Conservation (phyloP, 2,329 filamentous ascomycete species). For the Knoxdaviesia capensis region DNA sequence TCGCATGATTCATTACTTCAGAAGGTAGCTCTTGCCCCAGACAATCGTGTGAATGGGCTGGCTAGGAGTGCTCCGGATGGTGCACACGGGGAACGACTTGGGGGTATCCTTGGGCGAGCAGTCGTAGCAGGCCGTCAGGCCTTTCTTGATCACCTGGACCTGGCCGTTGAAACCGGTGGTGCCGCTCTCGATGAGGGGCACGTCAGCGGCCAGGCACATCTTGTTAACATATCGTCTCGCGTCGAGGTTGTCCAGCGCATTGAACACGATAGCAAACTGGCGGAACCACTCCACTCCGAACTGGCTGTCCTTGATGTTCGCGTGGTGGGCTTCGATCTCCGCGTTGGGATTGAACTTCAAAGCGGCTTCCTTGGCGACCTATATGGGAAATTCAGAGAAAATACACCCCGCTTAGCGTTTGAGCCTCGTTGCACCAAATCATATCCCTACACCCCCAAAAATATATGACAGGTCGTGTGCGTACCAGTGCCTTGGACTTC, state of each 20-base stretch:
- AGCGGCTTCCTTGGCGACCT: constrained; percentile 87
- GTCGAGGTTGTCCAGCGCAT: constrained; percentile 89
- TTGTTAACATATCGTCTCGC: constrained; percentile 87
- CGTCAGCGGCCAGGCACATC: constrained; percentile 84
- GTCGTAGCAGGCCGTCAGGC: constrained; percentile 86
- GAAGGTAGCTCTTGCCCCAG: constrained; percentile 91
- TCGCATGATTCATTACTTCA: constrained; percentile 29
- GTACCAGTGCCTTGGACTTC: constrained; percentile 79
- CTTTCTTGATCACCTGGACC: constrained; percentile 89
- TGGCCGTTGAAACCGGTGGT: constrained; percentile 97
- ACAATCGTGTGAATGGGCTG: constrained; percentile 98
- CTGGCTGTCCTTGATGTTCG: constrained; percentile 77
- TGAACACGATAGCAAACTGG: constrained; percentile 73
- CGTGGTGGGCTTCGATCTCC: constrained; percentile 74
- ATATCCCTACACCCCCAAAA: too few species aligned
- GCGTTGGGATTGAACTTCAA: constrained; percentile 76
- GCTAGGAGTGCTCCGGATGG: constrained; percentile 86
- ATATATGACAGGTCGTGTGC: constrained; percentile 9
- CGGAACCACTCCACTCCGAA: constrained; percentile 85
- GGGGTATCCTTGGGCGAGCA: constrained; percentile 78
- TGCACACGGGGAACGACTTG: constrained; percentile 90
- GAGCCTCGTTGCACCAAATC: too few species aligned
- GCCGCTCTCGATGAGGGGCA: constrained; percentile 86
- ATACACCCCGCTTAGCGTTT: neutral
- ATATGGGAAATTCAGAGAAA: constrained; percentile 1